phyloP scores from a whole-genome alignment of 345 rosid genomes.

The Rhizophora mangle region DNA sequence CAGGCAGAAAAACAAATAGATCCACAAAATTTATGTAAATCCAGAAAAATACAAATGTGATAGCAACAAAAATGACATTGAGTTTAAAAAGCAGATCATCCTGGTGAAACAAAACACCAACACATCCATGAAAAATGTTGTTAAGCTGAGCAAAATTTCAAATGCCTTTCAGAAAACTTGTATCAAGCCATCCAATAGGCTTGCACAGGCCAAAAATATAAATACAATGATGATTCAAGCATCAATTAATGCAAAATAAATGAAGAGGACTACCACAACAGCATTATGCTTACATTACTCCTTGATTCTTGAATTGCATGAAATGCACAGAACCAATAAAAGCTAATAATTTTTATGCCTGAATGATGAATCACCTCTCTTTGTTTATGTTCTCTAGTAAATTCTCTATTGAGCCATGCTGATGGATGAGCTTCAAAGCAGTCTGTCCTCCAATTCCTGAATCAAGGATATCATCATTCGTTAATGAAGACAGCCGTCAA shows the following conservation, averaged over 20 bases:
- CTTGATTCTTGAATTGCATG: background rate
- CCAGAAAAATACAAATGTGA: background rate
- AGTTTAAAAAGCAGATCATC: too few relatives aligned
- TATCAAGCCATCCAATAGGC: background rate
- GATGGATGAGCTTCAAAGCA: conserved; percentile 90
- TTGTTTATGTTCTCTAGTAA: conserved; percentile 79
- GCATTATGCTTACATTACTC: background rate
- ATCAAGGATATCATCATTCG: conserved; percentile 14
- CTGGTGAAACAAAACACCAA: too few relatives aligned
- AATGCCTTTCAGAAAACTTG: background rate
- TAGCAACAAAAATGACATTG: background rate
- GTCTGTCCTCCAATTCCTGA: conserved; percentile 89
- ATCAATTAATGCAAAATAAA: background rate
- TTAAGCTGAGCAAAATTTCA: background rate
- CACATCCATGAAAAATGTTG: too few relatives aligned
- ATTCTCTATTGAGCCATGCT: conserved; percentile 79
- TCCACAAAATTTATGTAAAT: background rate
- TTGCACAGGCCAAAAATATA: background rate
- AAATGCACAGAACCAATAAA: background rate
- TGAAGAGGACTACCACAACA: too few relatives aligned
- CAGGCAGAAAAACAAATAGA: background rate
- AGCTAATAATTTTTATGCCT: background rate
- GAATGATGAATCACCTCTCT: conserved; percentile 53
- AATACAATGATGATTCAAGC: background rate
- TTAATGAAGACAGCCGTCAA: background rate